phyloP scores from a whole-genome alignment of 768 basidiomycete species.

The Tricholoma matsutake region DNA sequence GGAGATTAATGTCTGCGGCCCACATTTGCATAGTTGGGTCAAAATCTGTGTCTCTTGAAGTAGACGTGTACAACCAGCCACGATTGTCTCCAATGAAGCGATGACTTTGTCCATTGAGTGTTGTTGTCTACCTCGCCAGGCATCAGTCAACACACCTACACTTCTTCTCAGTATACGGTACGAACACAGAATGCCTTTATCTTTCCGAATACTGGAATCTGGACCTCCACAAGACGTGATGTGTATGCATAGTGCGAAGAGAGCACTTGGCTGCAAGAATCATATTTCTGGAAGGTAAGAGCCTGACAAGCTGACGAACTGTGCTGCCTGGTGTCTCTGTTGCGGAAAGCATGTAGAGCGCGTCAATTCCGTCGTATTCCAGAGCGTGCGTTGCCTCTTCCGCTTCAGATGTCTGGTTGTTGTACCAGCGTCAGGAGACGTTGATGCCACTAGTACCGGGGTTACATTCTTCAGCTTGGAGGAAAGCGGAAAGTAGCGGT shows the following conservation, averaged over 20 bases:
- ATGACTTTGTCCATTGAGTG: constrained; percentile 27
- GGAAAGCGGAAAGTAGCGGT: constrained; percentile 56
- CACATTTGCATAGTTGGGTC: constrained; percentile 25
- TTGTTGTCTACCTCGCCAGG: constrained; percentile 27
- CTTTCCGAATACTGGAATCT: constrained; percentile 32
- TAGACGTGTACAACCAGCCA: constrained; percentile 49
- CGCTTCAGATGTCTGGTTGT: constrained; percentile 7
- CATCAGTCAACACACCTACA: background rate
- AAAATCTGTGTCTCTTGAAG: constrained; percentile 12
- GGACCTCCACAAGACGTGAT: constrained; percentile 25
- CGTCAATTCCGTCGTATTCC: constrained; percentile 13
- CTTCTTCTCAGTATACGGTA: background rate
- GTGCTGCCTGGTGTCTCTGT: constrained; percentile 14
- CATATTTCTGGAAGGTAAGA: background rate
- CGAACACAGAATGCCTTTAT: constrained; percentile 50
- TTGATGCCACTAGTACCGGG: constrained; percentile 4
- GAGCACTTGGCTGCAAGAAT: constrained; percentile 34
- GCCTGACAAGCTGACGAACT: constrained; percentile 11
- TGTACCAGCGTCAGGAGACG: background rate
- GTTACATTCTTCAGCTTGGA: constrained; percentile 31
- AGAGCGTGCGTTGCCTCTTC: constrained; percentile 14
- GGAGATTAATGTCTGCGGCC: constrained; percentile 42
- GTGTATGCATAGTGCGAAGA: constrained; percentile 39
- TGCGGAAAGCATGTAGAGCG: constrained; percentile 10
- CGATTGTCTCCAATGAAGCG: constrained; percentile 48